Evolutionary conservation across 306 rosid species (phyloP).

Genomic region (Cucumis melo): DNA sequence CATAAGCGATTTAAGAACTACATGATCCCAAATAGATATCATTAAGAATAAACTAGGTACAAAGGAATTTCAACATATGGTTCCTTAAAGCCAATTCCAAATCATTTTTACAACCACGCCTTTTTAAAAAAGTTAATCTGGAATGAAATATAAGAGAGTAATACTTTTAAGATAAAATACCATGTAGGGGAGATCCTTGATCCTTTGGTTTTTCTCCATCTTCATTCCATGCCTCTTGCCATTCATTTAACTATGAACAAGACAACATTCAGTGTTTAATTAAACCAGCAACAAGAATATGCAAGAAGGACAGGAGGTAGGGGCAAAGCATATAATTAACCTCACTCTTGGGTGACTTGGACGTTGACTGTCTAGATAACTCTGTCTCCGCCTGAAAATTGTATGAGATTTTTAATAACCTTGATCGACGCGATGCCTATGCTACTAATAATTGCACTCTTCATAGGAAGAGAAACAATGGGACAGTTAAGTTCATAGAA

Average conservation of each 20-base stretch:
- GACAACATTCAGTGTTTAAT: background rate
- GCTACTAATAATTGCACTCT: background rate
- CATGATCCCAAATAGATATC: background rate
- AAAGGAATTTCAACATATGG: background rate
- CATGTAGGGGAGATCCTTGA: slow-evolving; percentile 31
- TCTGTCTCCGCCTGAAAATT: slow-evolving; percentile 51
- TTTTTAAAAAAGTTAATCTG: background rate
- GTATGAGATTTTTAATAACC: background rate
- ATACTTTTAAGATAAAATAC: slow-evolving; percentile 20
- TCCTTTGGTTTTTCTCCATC: slow-evolving; percentile 28
- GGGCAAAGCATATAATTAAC: slow-evolving; percentile 15
- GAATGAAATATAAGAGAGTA: background rate
- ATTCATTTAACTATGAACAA: slow-evolving; percentile 46
- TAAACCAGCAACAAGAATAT: slow-evolving; percentile 11
- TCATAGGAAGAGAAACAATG: background rate
- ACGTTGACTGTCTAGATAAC: slow-evolving; percentile 37
- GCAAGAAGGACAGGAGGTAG: background rate
- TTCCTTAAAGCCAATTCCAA: background rate
- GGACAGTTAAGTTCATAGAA: background rate
- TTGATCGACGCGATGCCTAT: background rate
- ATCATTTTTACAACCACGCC: background rate
- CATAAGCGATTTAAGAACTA: background rate
- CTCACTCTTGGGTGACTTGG: slow-evolving; percentile 42
- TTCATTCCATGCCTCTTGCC: slow-evolving; percentile 90
- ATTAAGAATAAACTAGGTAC: background rate